Base-by-base conservation (phyloP, 2,329 filamentous ascomycete species). In the Apiospora koreana region DNA sequence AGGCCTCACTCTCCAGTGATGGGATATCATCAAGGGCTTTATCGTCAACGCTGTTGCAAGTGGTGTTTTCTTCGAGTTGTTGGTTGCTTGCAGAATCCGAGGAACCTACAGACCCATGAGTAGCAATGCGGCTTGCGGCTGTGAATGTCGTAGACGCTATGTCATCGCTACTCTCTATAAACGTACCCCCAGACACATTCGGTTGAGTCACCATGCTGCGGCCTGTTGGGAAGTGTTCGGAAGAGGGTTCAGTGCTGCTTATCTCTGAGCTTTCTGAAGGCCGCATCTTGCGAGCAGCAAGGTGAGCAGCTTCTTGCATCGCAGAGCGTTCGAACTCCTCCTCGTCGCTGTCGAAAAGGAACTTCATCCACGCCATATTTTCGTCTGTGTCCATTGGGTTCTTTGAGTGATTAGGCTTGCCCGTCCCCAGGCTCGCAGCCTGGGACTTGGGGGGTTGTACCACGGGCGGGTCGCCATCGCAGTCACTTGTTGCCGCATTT, bases 341-440 rank as follows among this genome's bases (percentile, higher is more conserved):
- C 45, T 69, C 75, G 31, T 76, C 72, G 9, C 72, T 73, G 28
- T 72, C 75, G n/a, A 74, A 75, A 7, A 73, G 74, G 41, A 80
- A 79, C 54, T 75, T 75, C 75, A 76, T 78, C 78, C 78, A 80
- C 62, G 71, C 69, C n/a, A 62, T 54, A n/a, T 77, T 73, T 38
- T 76, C 74, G 43, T 75, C 68, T n/a, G 48, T 69, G 67, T 58
- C 54, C 12, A 23, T 50, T 38, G 70, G 65, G 35, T 41, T 1
- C 38, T 70, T 16, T 23, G 65, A 16, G 28, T 18, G 48, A 65
- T 65, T 48, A 31, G 9, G 67, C 23, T 50, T 73, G 50, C 28
- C 31, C 9, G 8, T 62, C 21, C 4, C 54, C 54, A 62, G 21
- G 4, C 2, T n/a, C 23, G 18, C 54, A n/a, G 21, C 10, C 28